These are phyloP conservation scores for Gyrodon lividus DNA, from an alignment of 768 basidiomycete species.

Conservation along the genomic window DNA sequence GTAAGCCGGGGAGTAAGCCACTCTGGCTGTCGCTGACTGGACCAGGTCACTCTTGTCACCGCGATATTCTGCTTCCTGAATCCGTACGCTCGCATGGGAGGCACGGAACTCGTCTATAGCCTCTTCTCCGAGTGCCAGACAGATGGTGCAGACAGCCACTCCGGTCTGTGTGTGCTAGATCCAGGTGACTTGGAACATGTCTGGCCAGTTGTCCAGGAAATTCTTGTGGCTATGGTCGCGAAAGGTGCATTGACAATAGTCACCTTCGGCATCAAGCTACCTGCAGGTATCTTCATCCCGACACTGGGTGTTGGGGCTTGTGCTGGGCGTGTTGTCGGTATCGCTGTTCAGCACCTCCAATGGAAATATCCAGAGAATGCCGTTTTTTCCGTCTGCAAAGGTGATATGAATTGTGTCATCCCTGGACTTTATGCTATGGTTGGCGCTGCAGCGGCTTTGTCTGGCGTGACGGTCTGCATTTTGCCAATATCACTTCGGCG, in stretches of 20 bases:
- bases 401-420: slow-evolving; percentile 71
- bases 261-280: slow-evolving; percentile 90
- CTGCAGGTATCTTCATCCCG: slow-evolving; percentile 96
- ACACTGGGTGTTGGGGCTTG: slow-evolving; percentile 94
- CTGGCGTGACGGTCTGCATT: slow-evolving; percentile 80
- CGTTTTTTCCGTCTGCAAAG: slow-evolving; percentile 66
- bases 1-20: slow-evolving; percentile 42
- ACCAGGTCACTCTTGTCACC: slow-evolving; percentile 76
- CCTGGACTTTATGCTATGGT: slow-evolving; percentile 96
- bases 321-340: slow-evolving; percentile 84
- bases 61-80: slow-evolving; percentile 81
- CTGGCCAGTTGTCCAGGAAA: slow-evolving; percentile 59
- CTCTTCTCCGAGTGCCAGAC: slow-evolving; percentile 84
- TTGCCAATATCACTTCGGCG: not conserved
- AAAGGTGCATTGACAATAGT: slow-evolving; percentile 80
- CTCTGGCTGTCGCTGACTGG: slow-evolving; percentile 10
- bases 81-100: slow-evolving; percentile 89
- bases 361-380: slow-evolving; percentile 54
- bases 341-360: slow-evolving; percentile 75
- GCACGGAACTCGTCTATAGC: slow-evolving; percentile 91
- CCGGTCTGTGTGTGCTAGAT: slow-evolving; percentile 69
- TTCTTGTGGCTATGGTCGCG: slow-evolving; percentile 76
- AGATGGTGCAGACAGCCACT: slow-evolving; percentile 52
- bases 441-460: slow-evolving; percentile 90
- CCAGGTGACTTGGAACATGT: slow-evolving; percentile 54